Percentiles rank a stretch among this genome's conserved stretches.
phyloP scores from a whole-genome alignment of 257 asterid genomes.

The Petunia axillaris region DNA sequence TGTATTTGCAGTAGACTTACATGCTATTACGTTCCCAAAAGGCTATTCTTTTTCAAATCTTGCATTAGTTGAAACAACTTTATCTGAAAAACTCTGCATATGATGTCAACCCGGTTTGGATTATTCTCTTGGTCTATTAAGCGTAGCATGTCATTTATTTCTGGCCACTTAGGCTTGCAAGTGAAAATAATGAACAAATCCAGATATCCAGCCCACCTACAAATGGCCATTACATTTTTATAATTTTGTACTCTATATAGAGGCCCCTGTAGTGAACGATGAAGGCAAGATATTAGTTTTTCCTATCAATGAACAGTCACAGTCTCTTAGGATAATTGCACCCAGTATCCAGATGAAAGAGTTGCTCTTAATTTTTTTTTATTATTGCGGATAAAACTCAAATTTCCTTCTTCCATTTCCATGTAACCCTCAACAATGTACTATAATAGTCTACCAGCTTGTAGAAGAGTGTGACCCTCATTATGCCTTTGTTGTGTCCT shows the following conservation, averaged over 20 bases:
- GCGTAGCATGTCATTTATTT: not conserved
- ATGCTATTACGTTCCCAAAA: not conserved
- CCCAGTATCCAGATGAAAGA: too few relatives aligned
- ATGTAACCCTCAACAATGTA: too few relatives aligned
- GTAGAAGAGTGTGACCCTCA: too few relatives aligned
- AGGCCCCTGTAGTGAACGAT: not conserved
- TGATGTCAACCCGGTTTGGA: not conserved
- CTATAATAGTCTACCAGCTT: too few relatives aligned
- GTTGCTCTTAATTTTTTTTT: too few relatives aligned
- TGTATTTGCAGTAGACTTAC: not conserved
- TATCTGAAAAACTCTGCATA: too few relatives aligned
- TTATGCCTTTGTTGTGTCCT: too few relatives aligned
- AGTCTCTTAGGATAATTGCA: too few relatives aligned
- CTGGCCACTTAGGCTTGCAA: not conserved
- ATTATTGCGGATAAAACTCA: too few relatives aligned
- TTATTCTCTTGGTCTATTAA: not conserved
- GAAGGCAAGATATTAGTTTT: too few relatives aligned
- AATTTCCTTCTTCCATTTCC: too few relatives aligned
- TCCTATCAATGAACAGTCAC: too few relatives aligned
- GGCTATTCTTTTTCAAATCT: not conserved
- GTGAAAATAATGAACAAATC: not conserved
- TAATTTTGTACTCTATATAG: not conserved
- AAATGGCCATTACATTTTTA: not conserved
- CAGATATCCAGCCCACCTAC: not conserved
- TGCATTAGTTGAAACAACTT: not conserved